Evolutionary conservation across 768 basidiomycete genomes (phyloP), one percentile per base, ranked within the genome.

Genomic region (Clitopilus hobsonii): DNA sequence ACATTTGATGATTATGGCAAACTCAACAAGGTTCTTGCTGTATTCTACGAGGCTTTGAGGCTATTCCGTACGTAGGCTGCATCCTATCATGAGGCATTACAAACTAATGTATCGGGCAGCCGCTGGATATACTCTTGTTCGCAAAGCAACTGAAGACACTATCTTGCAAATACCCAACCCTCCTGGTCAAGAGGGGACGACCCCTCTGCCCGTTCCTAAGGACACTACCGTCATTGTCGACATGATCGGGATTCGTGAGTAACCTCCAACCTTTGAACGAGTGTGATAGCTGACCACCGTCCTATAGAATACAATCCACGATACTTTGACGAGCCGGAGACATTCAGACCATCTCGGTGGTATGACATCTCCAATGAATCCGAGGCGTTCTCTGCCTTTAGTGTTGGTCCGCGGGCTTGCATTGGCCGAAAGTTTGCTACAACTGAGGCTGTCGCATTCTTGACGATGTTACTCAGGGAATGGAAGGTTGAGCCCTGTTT

Each of bases 391-490:
- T 72, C 75, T 5, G 78, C 75, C 8, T 80, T 81, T 65, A 76
- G 80, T 58, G 61, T 78, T 22, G 79, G 78, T 67, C 80, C 81
- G 26, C 74, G 82, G 14, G 71, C 72, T 4, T 86, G 84, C 57
- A 66, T 83, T 11, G 84, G 83, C 4, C 69, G 79, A 25, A 80
- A 75, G 56, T 85, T 86, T 58, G 80, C 83, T 2, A 71, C 73
- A 0, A 74, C 71, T 0, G 82, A 85, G 60, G 71, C 74, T 1
- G 74, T 84, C 16, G 75, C 73, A 49, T 80, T 85, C 69, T 71
- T 85, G 18, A 72, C 80, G 1, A 65, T 72, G 60, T 60, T 84
- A 6, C 64, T 84, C 20, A 71, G 79, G 16, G 83, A 84, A 45
- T 85, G 77, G 77, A 71, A 66, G 25, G 62, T 85, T 10, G 74